These are phyloP conservation scores for Mycena galericulata DNA, from an alignment of 768 basidiomycete species.

Conservation along the genomic window DNA sequence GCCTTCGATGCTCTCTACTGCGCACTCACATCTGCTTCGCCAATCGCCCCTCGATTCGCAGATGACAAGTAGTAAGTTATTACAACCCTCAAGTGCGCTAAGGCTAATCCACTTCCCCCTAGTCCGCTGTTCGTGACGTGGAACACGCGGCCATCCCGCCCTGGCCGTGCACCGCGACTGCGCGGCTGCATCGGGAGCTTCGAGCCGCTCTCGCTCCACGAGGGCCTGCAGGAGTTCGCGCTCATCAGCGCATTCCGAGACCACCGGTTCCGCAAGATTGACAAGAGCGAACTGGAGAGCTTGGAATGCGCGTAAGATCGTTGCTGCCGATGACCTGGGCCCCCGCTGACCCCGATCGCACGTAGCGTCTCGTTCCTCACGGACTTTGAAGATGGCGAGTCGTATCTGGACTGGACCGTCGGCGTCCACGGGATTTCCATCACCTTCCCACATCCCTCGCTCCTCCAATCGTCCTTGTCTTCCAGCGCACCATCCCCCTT, in stretches of 20 bases:
- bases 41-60: conserved; percentile 71
- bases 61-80: conserved; percentile 81
- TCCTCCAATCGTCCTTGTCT: conserved; percentile 61
- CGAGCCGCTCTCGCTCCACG: conserved; percentile 74
- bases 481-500: conserved; percentile 78
- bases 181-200: conserved; percentile 98
- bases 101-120: neutral
- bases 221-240: conserved; percentile 91
- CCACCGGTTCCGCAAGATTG: conserved; percentile 85
- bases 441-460: conserved; percentile 83
- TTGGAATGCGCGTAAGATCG: conserved; percentile 88
- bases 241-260: conserved; percentile 93
- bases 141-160: conserved; percentile 78
- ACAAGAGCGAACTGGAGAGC: conserved; percentile 76
- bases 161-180: conserved; percentile 71
- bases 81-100: neutral
- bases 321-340: conserved; percentile 3
- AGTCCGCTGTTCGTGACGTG: conserved; percentile 98
- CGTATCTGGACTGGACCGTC: conserved; percentile 94
- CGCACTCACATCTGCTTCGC: conserved; percentile 68
- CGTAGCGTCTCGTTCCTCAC: conserved; percentile 91
- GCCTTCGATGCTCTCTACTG: conserved; percentile 88
- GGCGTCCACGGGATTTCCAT: conserved; percentile 95
- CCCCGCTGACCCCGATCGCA: conserved; percentile 16
- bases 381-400: conserved; percentile 86